Percentiles rank a stretch among this genome's conserved stretches.
phyloP scores from a whole-genome alignment of 129 eudicot species.

The Scalesia atractyloides region DNA sequence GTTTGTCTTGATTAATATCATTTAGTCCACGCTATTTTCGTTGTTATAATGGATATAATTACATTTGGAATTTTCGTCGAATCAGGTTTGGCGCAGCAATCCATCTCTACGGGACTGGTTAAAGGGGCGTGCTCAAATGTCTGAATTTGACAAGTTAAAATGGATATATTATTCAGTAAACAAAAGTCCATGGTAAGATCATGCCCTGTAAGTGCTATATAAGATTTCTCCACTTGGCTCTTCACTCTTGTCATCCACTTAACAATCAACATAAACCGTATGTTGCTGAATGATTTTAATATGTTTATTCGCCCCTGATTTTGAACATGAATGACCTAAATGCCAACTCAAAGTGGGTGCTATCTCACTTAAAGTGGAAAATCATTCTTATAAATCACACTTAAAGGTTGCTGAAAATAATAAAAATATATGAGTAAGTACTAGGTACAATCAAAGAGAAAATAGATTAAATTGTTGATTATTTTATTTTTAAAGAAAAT shows the following conservation, averaged over 20 bases:
- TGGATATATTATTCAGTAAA: conserved; percentile 82
- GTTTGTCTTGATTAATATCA: conserved; percentile 34
- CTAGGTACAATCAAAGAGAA: conserved; percentile 6
- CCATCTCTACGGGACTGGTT: conserved; percentile 82
- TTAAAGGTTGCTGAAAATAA: neutral
- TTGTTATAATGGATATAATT: neutral
- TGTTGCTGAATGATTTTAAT: neutral
- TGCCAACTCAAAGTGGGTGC: neutral
- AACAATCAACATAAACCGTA: neutral
- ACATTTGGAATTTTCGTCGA: conserved; percentile 11
- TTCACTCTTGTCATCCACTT: neutral
- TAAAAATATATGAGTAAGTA: neutral
- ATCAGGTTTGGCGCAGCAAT: conserved; percentile 85
- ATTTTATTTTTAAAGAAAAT: neutral
- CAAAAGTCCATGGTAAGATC: conserved; percentile 84
- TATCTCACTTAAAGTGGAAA: neutral
- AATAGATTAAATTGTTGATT: conserved; percentile 1
- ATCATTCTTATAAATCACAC: neutral
- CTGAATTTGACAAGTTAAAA: conserved; percentile 66
- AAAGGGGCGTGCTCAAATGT: conserved; percentile 56
- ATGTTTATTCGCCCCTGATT: neutral
- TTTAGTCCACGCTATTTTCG: neutral
- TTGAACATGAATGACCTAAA: neutral
- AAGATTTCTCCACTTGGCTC: conserved; percentile 11
- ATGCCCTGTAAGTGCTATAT: conserved; percentile 7